Conservation (phyloP, 306 rosid species). For the Bauhinia variegata region DNA sequence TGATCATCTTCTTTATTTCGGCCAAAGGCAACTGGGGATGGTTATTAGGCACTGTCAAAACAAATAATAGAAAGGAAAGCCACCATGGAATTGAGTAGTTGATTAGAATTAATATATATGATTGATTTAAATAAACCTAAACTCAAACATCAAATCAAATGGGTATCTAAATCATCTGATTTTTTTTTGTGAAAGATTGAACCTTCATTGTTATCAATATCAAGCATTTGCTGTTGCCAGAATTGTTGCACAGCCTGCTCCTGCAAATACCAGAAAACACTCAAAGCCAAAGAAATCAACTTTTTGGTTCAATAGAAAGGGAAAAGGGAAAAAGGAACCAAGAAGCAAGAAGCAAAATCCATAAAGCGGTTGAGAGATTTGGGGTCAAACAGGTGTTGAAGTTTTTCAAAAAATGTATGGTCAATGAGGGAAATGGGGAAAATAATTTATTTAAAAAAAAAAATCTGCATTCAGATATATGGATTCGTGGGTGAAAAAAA, state of each 20-base stretch:
- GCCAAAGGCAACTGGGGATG: constrained; percentile 40
- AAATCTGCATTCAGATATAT: not conserved
- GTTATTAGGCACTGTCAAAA: constrained; percentile 34
- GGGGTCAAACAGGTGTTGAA: not conserved
- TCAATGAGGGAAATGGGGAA: not conserved
- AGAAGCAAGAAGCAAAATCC: too few relatives aligned
- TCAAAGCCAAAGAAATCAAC: not conserved
- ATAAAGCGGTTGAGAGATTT: too few relatives aligned
- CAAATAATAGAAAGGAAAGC: not conserved
- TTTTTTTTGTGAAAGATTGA: not conserved
- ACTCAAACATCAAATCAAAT: not conserved
- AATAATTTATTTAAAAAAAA: too few relatives aligned
- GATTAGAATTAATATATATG: not conserved
- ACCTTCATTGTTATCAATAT: constrained; percentile 39
- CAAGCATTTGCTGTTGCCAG: constrained; percentile 34
- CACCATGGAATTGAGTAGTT: not conserved
- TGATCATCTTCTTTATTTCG: constrained; percentile 43
- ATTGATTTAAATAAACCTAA: not conserved
- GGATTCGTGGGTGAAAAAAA: not conserved
- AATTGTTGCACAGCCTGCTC: constrained; percentile 19
- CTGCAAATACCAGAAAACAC: constrained; percentile 16
- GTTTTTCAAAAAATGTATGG: constrained; percentile 14
- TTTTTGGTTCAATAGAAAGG: too few relatives aligned
- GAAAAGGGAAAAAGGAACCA: too few relatives aligned
- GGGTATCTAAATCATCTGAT: not conserved